Percentiles rank a stretch among this genome's conserved stretches.
Conservation (phyloP, 495 filamentous ascomycete genomes). For the Cenococcum geophilum region DNA sequence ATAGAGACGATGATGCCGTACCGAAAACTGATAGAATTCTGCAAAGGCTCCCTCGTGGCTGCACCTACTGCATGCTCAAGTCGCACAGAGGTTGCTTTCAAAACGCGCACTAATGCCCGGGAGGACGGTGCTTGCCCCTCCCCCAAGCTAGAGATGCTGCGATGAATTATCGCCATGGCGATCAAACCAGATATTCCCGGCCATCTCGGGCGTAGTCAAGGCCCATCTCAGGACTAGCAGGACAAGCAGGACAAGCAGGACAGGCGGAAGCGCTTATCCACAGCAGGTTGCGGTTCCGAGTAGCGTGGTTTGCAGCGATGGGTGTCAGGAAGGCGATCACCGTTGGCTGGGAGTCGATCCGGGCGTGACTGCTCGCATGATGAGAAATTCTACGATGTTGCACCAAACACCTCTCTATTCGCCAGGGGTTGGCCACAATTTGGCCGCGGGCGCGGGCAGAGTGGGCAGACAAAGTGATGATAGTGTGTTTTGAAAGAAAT, state of each 20-base stretch:
- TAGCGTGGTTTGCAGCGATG: slow-evolving; percentile 14
- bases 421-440: slow-evolving; percentile 26
- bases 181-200: slow-evolving; percentile 1
- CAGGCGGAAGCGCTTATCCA: slow-evolving; percentile 8
- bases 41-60: slow-evolving; percentile 7
- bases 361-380: slow-evolving; percentile 11
- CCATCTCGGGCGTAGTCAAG: neutral
- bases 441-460: no score
- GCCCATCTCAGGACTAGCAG: slow-evolving; percentile 2
- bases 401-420: slow-evolving; percentile 20
- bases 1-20: slow-evolving; percentile 18
- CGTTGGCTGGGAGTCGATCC: slow-evolving; percentile 8
- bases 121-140: neutral
- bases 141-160: neutral
- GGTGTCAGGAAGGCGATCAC: slow-evolving; percentile 23
- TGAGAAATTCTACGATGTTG: slow-evolving; percentile 27
- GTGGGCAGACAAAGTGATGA: neutral
- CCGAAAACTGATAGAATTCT: slow-evolving; percentile 25
- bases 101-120: neutral
- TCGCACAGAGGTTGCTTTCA: neutral
- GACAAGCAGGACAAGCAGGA: slow-evolving; percentile 16
- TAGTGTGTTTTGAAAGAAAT: neutral
- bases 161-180: neutral
- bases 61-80: neutral
- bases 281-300: slow-evolving; percentile 21